Evolutionary conservation across 192 early-diverging fungal species (phyloP), one percentile per base, ranked within the genome.

Genomic region (Dimargaris cristalligena): DNA sequence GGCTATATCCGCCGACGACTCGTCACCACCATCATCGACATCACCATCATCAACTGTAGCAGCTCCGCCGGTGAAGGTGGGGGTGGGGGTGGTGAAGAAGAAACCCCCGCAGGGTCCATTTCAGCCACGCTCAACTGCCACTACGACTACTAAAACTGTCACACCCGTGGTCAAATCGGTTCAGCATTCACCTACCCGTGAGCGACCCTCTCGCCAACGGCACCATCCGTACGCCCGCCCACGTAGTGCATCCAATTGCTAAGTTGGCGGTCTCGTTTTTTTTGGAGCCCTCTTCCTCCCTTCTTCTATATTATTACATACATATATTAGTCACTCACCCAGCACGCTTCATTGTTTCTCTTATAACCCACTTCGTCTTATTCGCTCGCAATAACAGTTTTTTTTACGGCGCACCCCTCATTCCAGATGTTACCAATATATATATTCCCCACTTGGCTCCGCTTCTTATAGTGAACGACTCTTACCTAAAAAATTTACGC

Each of bases 201-300:
- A 26, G 3, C 20, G 26, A 3, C 22, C 25, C 49, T 11, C 8
- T 13, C 11, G 22, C 18, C 20, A 26, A 26, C 49, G 49, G 22
- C 23, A 50, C 23, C 49, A 50, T 50, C 49, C 49, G 22, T 50
- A 50, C 49, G 26, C 23, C 11, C 49, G 49, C 23, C 49, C 26
- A 26, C 49, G 49, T 26, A 50, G 49, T 26, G n/a, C 49, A n/a
- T 50, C 49, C 38, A 6, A 16, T 16, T 41, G 38, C 16, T 41
- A 16, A 41, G n/a, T n/a, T n/a, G n/a, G n/a, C n/a, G n/a, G n/a
- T n/a, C n/a, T n/a, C n/a, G n/a, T n/a, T n/a, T n/a, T n/a, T n/a
- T n/a, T n/a, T n/a, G n/a, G n/a, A n/a, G n/a, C n/a, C n/a, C n/a
- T n/a, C n/a, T n/a, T n/a, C n/a, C n/a, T n/a, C n/a, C n/a, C n/a